A percentile compares a stretch with the other conserved stretches of the same genome.
Conservation (phyloP, 805 yeast genomes). For the Sporopachydermia lactativora region DNA sequence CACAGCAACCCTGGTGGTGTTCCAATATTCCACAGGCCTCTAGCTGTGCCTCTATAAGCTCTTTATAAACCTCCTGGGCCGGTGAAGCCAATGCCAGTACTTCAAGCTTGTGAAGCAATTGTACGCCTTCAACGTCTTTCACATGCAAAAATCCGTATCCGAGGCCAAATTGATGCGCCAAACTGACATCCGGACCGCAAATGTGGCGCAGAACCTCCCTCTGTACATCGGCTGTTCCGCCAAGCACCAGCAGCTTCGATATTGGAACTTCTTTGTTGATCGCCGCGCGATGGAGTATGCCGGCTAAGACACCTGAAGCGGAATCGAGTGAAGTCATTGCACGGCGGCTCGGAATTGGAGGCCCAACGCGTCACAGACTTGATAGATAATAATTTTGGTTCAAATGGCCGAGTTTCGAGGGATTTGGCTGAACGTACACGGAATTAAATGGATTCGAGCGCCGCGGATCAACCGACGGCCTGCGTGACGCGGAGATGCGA, state of each 20-base stretch:
- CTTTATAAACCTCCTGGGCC: neutral
- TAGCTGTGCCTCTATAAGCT: neutral
- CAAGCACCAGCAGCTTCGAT: neutral
- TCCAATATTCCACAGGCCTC: neutral
- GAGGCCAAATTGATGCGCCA: neutral
- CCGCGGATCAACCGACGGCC: neutral
- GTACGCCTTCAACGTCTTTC: neutral
- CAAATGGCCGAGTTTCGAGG: slow-evolving; percentile 1
- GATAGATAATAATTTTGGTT: neutral
- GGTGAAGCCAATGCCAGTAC: neutral
- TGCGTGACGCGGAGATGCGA: neutral
- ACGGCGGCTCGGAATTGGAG: neutral
- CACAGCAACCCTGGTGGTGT: neutral
- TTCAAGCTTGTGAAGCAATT: neutral
- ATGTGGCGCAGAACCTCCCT: neutral
- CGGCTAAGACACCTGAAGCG: neutral
- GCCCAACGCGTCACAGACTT: no score
- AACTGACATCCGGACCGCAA: neutral
- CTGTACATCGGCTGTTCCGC: neutral
- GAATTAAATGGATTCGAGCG: neutral
- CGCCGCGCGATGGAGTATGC: neutral
- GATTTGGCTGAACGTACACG: no score
- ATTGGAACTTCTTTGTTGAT: neutral
- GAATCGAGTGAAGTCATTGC: neutral
- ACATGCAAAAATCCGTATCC: neutral